A percentile compares a stretch with the other conserved stretches of the same genome.
Conservation (phyloP, 2,329 filamentous ascomycete genomes). For the Cladosporium oxysporum region DNA sequence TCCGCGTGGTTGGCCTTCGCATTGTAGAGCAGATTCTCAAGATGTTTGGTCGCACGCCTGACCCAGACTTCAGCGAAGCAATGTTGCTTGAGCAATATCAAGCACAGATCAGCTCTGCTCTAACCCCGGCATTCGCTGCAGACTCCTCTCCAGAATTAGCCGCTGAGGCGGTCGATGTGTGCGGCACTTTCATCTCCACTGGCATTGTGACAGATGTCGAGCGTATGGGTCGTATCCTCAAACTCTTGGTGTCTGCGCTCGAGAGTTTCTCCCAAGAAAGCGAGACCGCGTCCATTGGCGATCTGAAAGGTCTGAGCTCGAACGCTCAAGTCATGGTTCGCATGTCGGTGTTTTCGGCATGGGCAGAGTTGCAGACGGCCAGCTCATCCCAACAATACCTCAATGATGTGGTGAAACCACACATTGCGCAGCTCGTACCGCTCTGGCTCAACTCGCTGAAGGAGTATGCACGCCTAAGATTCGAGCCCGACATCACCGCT, state of each 20-base stretch:
- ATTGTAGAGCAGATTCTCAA: conserved; percentile 92
- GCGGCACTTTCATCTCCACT: conserved; percentile 95
- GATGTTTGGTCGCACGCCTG: conserved; percentile 92
- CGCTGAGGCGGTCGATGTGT: conserved; percentile 94
- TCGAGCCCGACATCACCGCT: conserved; percentile 96
- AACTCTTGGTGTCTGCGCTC: conserved; percentile 83
- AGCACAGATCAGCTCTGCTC: conserved; percentile 92
- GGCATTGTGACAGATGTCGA: conserved; percentile 97
- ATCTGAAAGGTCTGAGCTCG: conserved; percentile 86
- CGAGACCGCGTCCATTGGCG: conserved; percentile 84
- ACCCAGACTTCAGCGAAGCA: conserved; percentile 96
- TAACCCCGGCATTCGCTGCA: conserved; percentile 92
- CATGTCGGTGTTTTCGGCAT: conserved; percentile 94
- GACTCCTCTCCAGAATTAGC: conserved; percentile 96
- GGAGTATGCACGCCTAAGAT: conserved; percentile 88
- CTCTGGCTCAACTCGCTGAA: conserved; percentile 90
- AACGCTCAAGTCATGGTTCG: conserved; percentile 99
- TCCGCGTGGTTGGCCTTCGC: conserved; percentile 86
- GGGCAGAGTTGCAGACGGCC: conserved; percentile 95
- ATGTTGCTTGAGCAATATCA: conserved; percentile 97
- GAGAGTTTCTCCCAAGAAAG: conserved; percentile 84
- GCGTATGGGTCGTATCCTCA: conserved; percentile 97
- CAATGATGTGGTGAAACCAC: conserved; percentile 81
- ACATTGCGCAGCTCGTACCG: conserved; percentile 86
- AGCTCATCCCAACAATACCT: conserved; percentile 91